phyloP scores from a whole-genome alignment of 352 stramenopile genomes.

The Phytopythium cucurbitacearum region DNA sequence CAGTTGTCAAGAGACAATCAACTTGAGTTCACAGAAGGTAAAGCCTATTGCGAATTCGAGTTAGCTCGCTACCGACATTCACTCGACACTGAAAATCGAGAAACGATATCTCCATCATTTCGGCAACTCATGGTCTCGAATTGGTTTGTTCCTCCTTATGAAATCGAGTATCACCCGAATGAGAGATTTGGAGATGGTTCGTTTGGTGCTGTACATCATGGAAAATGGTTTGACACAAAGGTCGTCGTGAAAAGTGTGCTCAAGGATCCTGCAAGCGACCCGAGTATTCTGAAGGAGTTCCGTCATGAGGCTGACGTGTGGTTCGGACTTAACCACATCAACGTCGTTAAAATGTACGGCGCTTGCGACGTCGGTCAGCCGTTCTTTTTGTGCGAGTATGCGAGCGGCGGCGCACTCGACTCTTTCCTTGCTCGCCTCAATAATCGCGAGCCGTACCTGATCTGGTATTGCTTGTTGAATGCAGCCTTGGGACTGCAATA shows the following conservation, averaged over 20 bases:
- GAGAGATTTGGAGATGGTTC: neutral
- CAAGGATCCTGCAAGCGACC: too few relatives aligned
- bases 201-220: neutral
- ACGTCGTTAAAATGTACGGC: constrained; percentile 27
- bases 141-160: neutral
- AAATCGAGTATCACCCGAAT: neutral
- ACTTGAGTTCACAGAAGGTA: too few relatives aligned
- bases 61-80: too few relatives aligned
- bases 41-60: too few relatives aligned
- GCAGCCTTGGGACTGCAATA: constrained; percentile 34
- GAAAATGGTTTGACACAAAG: neutral
- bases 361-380: constrained; percentile 17
- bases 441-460: neutral
- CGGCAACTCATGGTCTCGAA: neutral
- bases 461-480: constrained; percentile 15
- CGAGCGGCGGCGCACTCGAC: constrained; percentile 7
- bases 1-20: too few relatives aligned
- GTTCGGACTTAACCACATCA: constrained; percentile 26
- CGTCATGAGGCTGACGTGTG: constrained; percentile 21
- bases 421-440: constrained; percentile 1
- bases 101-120: too few relatives aligned
- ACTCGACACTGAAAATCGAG: too few relatives aligned
- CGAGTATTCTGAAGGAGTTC: constrained; percentile 15
- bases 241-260: constrained; percentile 22
- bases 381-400: constrained; percentile 17